Percentiles rank a stretch among this genome's conserved stretches.
Conservation (phyloP, 371 early-diverging fungal species). For the Rhizopus stolonifer region DNA sequence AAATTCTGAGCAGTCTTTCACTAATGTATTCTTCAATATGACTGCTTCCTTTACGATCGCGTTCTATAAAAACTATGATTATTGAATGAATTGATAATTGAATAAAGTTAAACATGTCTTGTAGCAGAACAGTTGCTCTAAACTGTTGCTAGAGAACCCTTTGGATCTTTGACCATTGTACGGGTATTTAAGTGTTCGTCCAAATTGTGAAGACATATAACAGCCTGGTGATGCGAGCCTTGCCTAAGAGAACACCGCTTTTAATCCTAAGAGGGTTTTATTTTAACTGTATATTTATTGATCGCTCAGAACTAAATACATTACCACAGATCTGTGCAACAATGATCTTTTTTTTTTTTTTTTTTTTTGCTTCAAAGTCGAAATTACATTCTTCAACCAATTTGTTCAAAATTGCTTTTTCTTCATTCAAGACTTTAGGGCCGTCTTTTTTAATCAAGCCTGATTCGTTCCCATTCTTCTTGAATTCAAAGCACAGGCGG, state of each 20-base stretch:
- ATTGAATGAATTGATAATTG: conserved; percentile 6
- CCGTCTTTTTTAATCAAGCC: not conserved
- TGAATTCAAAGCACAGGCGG: conserved; percentile 3
- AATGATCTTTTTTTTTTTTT: conserved; percentile 1
- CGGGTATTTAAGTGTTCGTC: conserved; percentile 3
- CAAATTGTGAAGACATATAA: conserved; percentile 5
- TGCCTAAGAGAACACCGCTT: conserved; percentile 3
- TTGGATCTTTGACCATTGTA: not conserved
- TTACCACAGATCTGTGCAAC: conserved; percentile 9
- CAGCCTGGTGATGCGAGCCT: conserved; percentile 11
- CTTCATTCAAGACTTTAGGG: conserved; percentile 3
- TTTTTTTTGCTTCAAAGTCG: conserved; percentile 1
- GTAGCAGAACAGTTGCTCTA: conserved; percentile 3
- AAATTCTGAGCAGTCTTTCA: conserved; percentile 7
- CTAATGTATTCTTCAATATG: conserved; percentile 1
- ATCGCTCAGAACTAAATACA: conserved; percentile 8
- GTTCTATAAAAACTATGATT: conserved; percentile 5
- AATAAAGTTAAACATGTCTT: conserved; percentile 10
- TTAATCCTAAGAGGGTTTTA: conserved; percentile 6
- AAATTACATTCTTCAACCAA: conserved; percentile 4
- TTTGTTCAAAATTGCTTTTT: conserved; percentile 5
- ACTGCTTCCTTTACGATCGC: conserved; percentile 4
- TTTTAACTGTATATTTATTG: conserved; percentile 2
- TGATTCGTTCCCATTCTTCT: conserved; percentile 7
- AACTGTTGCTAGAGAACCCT: conserved; percentile 1